Conservation (phyloP, 768 basidiomycete genomes). For the Pisolithus orientalis region DNA sequence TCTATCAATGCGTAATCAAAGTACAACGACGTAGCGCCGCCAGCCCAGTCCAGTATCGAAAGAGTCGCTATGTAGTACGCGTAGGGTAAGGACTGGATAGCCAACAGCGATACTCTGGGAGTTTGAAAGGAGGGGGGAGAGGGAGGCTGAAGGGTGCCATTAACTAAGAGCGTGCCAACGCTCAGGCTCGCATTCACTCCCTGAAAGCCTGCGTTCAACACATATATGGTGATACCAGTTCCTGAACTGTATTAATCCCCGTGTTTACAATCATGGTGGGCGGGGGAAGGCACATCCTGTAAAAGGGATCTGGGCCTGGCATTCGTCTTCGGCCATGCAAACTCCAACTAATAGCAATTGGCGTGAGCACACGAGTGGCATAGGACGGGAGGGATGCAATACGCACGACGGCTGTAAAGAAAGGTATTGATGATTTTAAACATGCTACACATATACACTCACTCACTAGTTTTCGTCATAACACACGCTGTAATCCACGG, state of each 20-base stretch:
- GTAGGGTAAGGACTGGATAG: not conserved
- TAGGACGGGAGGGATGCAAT: not conserved
- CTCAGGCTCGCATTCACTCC: not conserved
- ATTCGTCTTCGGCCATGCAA: not conserved
- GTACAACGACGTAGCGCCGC: not conserved
- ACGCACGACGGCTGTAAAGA: not conserved
- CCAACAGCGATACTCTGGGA: conserved; percentile 1
- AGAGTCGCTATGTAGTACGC: not conserved
- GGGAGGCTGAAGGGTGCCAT: not conserved
- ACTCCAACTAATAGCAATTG: not conserved
- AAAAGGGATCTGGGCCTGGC: not conserved
- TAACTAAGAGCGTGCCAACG: not conserved
- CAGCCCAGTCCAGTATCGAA: conserved; percentile 3
- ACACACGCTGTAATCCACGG: not conserved
- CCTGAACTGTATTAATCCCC: not conserved
- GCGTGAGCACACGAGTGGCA: not conserved
- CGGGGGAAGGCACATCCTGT: not conserved
- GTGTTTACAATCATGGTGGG: not conserved
- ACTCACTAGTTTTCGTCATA: conserved; percentile 2
- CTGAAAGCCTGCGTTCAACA: not conserved
- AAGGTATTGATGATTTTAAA: not conserved
- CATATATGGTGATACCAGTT: conserved; percentile 1
- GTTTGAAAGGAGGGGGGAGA: conserved; percentile 1
- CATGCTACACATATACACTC: not conserved
- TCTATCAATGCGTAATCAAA: conserved; percentile 4